Evolutionary conservation across 2,329 filamentous ascomycete species (phyloP), one percentile per base, ranked within the genome.

Genomic region (Aspergillus proliferans): DNA sequence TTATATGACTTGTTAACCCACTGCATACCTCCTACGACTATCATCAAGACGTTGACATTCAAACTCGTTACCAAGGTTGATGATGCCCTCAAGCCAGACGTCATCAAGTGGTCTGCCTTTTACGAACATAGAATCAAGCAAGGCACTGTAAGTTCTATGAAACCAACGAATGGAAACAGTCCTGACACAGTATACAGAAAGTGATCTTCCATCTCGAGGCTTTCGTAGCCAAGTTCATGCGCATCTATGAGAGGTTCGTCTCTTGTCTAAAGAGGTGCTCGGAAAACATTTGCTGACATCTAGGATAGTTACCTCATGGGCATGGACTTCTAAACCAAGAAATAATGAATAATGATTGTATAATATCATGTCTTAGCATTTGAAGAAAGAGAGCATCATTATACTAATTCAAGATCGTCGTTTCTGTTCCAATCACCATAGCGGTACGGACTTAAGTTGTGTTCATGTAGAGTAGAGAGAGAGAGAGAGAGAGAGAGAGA

Each of bases 191-290:
- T 45, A 14, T 56, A 49, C 51, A 76, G 70, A 98, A 98, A 78
- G 87, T 95, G 50, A 97, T 98, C 54, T 98, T 98, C 71, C 94
- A 98, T 65, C 76, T 98, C 3, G 94, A 98, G 71, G 93, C 93
- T 3, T 98, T 98, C 71, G 93, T 98, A 50, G 92, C 92, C 50
- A 97, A 96, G 74, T 95, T 97, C 68, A 97, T 98, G 92, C 83
- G 92, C 59, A 83, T 97, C 58, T 81, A 92, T 55, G 93, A 98
- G 75, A 92, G 90, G 83, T 94, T 83, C 55, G 74, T 66, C 24
- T 12, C n/a, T 44, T 22, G 9, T 34, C 41, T 1, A 33, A 8
- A 4, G 10, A 9, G 3, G 5, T n/a, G 12, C 15, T 30, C 18
- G 19, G 28, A 40, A 4, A 50, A 55, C 45, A 55, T n/a, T 18